Evolutionary conservation across 2,329 filamentous ascomycete species (phyloP), one percentile per base, ranked within the genome.

Genomic region (Penicillium sp.): DNA sequence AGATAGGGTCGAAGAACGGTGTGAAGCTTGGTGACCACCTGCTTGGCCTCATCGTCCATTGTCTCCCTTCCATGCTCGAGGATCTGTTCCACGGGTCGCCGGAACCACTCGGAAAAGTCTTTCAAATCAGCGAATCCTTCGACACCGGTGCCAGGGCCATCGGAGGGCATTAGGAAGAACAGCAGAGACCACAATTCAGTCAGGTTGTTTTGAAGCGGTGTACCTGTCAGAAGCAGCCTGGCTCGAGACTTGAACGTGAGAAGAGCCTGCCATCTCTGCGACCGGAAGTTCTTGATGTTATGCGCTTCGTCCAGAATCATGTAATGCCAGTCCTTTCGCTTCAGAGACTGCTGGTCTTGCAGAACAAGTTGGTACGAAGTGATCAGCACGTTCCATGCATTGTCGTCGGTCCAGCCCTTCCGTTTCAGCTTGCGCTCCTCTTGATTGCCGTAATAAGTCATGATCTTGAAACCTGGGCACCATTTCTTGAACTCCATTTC

Each of bases 401-500:
- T 89, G 55, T 95, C 87, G 49, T 93, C 89, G 61, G 86, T 89
- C 93, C 93, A 98, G 1, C 93, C 92, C 63, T 87, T 83, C 25
- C 95, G 86, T 70, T 97, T 97, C 58, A 86, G 80, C 67, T 89
- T 91, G 40, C 93, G 86, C 71, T 98, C 93, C 58, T 96, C 90
- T 61, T 91, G 87, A 37, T 86, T 89, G 38, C 95, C 93, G 66
- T 97, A 98, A 73, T 98, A 98, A 0, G 91, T 93, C 51, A 98
- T 78, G 48, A 98, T 95, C 67, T 96, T 97, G 78, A 98, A 98
- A 0, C 93, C 92, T 3, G 95, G 93, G 49, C 91, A 89, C 83
- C 75, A 98, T 68, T 98, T 98, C 66, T 97, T 97, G 79, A 98
- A 98, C 71, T 98, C 93, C 87, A 97, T 97, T 69, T 98, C 95